Evolutionary conservation across 2,329 filamentous ascomycete species (phyloP).

Genomic region (Colletotrichum sp.): DNA sequence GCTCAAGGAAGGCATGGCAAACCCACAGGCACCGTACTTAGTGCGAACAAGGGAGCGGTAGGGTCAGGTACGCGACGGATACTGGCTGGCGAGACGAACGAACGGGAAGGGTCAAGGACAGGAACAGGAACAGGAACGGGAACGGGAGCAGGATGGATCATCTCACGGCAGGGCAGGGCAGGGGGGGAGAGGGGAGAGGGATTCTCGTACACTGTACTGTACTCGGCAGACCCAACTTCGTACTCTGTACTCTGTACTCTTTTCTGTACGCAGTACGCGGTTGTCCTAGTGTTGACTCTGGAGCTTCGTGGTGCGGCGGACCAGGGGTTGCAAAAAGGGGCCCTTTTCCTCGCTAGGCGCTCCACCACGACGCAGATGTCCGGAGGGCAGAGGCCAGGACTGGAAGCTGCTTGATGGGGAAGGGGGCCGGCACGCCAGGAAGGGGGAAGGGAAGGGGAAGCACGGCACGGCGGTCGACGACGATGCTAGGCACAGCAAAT

Average conservation of each 20-base stretch:
- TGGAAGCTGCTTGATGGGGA: background rate
- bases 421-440: background rate
- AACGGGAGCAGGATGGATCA: background rate
- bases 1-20: slow-evolving; percentile 20
- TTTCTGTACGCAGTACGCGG: background rate
- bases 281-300: background rate
- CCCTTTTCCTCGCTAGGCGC: slow-evolving; percentile 8
- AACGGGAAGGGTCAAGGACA: background rate
- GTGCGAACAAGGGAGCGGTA: slow-evolving; percentile 3
- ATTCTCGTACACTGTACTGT: background rate
- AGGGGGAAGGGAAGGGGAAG: slow-evolving; percentile 1
- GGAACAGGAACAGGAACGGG: background rate
- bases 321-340: slow-evolving; percentile 15
- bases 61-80: background rate
- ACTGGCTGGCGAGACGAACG: background rate
- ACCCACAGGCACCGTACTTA: slow-evolving; percentile 14
- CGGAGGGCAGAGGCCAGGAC: background rate
- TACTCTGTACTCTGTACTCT: background rate
- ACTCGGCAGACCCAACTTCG: background rate
- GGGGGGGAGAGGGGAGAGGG: background rate
- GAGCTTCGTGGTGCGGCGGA: slow-evolving; percentile 19
- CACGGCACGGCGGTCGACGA: slow-evolving; percentile 7
- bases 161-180: background rate
- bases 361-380: slow-evolving; percentile 17
- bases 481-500: slow-evolving; percentile 18